Evolutionary conservation across 495 filamentous ascomycete genomes (phyloP).

Genomic region (Aspergillus asperescens): DNA sequence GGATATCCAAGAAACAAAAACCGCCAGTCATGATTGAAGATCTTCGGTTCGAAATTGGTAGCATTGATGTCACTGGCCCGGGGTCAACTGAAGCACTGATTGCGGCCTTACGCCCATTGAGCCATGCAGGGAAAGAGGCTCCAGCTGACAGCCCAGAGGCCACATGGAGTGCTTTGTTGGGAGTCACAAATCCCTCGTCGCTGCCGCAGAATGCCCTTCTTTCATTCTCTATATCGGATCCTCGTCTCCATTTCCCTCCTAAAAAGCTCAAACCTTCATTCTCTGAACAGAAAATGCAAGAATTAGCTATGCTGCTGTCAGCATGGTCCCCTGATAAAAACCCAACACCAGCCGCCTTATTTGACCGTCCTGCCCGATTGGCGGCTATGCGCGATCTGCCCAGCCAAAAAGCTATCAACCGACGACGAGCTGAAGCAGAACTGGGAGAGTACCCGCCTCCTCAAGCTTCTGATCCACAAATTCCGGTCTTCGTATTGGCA

Average conservation of each 20-base stretch:
- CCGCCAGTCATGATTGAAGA: constrained; percentile 79
- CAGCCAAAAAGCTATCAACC: constrained; percentile 79
- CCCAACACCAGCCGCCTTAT: constrained; percentile 53
- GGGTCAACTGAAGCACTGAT: constrained; percentile 76
- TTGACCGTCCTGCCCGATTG: constrained; percentile 61
- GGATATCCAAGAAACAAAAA: constrained; percentile 61
- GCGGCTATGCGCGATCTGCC: constrained; percentile 59
- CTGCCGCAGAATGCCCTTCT: constrained; percentile 69
- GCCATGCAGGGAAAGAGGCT: constrained; percentile 20
- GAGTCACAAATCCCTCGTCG: constrained; percentile 69
- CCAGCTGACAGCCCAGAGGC: constrained; percentile 41
- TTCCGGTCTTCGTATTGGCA: constrained; percentile 71
- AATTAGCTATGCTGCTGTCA: constrained; percentile 55
- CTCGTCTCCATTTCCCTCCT: constrained; percentile 68
- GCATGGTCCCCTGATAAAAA: constrained; percentile 64
- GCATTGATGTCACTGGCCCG: constrained; percentile 82
- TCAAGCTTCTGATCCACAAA: constrained; percentile 64
- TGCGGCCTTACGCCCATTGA: constrained; percentile 59
- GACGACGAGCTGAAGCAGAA: constrained; percentile 62
- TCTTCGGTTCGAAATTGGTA: constrained; percentile 88
- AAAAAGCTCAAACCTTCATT: constrained; percentile 34
- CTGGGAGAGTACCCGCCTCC: constrained; percentile 61
- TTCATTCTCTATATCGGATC: constrained; percentile 69
- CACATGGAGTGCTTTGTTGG: constrained; percentile 59
- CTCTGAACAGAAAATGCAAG: constrained; percentile 37